These are phyloP conservation scores for Dysphania ambrosioides DNA, from an alignment of 148 eudicot species.

Conservation along the genomic window DNA sequence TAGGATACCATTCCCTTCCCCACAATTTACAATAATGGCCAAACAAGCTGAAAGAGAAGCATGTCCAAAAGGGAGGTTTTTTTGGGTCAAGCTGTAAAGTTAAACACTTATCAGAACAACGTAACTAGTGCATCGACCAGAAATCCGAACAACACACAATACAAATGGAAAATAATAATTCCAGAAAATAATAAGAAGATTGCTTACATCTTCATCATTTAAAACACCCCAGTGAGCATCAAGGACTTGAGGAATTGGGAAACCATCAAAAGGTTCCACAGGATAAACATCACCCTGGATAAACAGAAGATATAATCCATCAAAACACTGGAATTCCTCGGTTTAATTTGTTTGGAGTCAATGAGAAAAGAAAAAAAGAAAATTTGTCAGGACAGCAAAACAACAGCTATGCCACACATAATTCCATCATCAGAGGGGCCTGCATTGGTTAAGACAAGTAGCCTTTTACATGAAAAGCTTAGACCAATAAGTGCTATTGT, in stretches of 20 bases:
- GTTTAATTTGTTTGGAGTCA: not conserved
- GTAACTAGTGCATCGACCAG: not conserved
- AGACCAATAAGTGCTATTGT: not conserved
- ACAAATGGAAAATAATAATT: not conserved
- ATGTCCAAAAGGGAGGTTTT: not conserved
- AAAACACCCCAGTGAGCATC: constrained; percentile 83
- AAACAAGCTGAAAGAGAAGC: not conserved
- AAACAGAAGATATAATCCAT: constrained; percentile 7
- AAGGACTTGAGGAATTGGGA: constrained; percentile 32
- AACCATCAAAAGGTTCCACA: constrained; percentile 44
- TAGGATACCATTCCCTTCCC: not conserved
- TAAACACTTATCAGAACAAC: not conserved
- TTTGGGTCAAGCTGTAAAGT: not conserved
- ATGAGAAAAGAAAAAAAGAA: not conserved
- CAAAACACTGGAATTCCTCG: not conserved
- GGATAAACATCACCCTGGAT: constrained; percentile 58
- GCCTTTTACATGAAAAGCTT: not conserved
- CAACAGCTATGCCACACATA: not conserved
- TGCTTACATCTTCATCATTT: constrained; percentile 78
- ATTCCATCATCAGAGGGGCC: not conserved
- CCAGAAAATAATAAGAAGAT: not conserved
- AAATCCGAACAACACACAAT: not conserved
- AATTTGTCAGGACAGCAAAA: not conserved
- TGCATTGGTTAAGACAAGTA: not conserved
- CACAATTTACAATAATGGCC: not conserved